Percentiles rank a stretch among this genome's conserved stretches.
phyloP scores from a whole-genome alignment of 257 asterid genomes.

The Datura wrightii region DNA sequence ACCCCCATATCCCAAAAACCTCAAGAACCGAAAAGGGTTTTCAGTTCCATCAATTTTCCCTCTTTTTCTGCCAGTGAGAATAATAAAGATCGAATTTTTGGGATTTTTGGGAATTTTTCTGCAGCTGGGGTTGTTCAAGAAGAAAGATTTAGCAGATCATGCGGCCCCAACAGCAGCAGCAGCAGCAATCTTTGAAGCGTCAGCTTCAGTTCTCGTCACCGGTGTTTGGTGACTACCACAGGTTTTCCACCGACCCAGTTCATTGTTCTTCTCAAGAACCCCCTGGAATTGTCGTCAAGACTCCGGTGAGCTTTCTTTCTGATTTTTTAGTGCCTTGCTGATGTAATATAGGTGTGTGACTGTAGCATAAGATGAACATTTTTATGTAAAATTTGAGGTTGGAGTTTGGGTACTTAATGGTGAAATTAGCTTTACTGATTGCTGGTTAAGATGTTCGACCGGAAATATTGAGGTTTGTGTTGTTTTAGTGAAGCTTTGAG shows the following conservation, averaged over 20 bases:
- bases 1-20: background rate
- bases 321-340: constrained; percentile 2
- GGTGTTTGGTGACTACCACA: constrained; percentile 78
- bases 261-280: constrained; percentile 52
- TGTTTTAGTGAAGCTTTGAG: constrained; percentile 34
- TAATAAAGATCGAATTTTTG: constrained; percentile 33
- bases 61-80: background rate
- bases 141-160: constrained; percentile 48
- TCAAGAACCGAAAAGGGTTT: constrained; percentile 33
- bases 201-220: constrained; percentile 77
- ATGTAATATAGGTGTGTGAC: background rate
- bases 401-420: constrained; percentile 26
- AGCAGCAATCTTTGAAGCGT: constrained; percentile 50
- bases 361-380: background rate
- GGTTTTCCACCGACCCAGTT: constrained; percentile 55
- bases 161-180: constrained; percentile 49
- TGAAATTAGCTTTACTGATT: background rate
- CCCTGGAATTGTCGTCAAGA: constrained; percentile 64
- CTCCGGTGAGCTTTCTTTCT: constrained; percentile 60
- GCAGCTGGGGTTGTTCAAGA: background rate
- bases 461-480: constrained; percentile 29
- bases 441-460: constrained; percentile 15
- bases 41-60: constrained; percentile 32
- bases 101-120: constrained; percentile 35
- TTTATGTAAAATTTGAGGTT: constrained; percentile 24